Conservation (phyloP, 495 filamentous ascomycete genomes). For the Podospora appendiculata region DNA sequence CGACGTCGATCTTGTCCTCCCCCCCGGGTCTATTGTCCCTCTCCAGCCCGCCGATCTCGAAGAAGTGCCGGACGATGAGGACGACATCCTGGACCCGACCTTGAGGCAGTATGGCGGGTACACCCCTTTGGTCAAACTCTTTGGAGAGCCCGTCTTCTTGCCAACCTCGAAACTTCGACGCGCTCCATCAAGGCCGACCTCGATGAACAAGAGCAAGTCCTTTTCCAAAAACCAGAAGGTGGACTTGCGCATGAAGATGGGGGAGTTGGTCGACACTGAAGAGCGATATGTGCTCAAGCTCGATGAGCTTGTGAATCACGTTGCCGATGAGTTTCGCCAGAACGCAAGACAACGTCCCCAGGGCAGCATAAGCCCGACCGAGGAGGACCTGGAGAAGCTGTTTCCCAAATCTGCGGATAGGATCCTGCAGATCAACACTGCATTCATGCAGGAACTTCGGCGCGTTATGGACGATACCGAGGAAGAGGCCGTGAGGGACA, state of each 20-base stretch:
- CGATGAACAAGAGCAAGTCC: conserved; percentile 60
- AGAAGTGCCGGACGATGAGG: conserved; percentile 47
- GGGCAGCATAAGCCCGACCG: conserved; percentile 63
- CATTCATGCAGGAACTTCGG: conserved; percentile 67
- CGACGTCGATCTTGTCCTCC: conserved; percentile 82
- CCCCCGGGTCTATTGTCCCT: conserved; percentile 61
- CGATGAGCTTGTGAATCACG: conserved; percentile 67
- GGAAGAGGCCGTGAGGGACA: conserved; percentile 63
- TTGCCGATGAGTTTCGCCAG: conserved; percentile 64
- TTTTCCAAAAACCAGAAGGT: conserved; percentile 78
- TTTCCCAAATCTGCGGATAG: conserved; percentile 73
- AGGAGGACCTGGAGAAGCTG: conserved; percentile 61
- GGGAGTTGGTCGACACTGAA: conserved; percentile 88
- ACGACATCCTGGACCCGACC: conserved; percentile 51
- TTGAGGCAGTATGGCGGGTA: conserved; percentile 67
- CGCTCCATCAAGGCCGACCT: conserved; percentile 78
- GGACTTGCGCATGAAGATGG: conserved; percentile 78
- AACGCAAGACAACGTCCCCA: conserved; percentile 50
- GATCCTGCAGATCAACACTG: conserved; percentile 72
- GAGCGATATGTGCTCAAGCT: conserved; percentile 86
- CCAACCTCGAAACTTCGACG: conserved; percentile 82
- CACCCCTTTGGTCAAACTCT: conserved; percentile 60
- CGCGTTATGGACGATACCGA: conserved; percentile 76
- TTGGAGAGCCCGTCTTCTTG: conserved; percentile 77
- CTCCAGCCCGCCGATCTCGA: conserved; percentile 43